Evolutionary conservation across 2,329 filamentous ascomycete species (phyloP).

Genomic region (Diaporthe aspalathi): DNA sequence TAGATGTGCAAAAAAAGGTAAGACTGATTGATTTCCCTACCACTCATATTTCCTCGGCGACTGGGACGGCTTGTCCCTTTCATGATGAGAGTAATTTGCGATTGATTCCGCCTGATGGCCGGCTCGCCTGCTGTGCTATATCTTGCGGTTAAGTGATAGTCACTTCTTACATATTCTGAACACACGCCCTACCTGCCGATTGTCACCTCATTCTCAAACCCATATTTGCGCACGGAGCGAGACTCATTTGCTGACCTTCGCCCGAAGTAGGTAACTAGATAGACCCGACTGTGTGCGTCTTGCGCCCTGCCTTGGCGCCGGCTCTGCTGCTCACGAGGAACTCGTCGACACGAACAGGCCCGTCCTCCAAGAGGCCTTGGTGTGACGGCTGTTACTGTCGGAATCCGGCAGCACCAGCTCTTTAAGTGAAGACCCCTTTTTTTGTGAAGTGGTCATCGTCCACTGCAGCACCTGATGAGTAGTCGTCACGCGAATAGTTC

Average conservation of each 20-base stretch:
- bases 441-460: neutral
- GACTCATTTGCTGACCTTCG: constrained; percentile 25
- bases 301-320: neutral
- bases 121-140: constrained; percentile 93
- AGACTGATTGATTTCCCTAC: neutral
- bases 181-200: constrained; percentile 39
- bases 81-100: constrained; percentile 99
- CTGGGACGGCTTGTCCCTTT: constrained; percentile 37
- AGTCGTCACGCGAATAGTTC: neutral
- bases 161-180: constrained; percentile 99
- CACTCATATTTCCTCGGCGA: neutral
- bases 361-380: neutral
- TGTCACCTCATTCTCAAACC: neutral
- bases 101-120: constrained; percentile 89
- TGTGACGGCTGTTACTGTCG: too few species aligned
- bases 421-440: too few species aligned
- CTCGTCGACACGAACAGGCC: too few species aligned
- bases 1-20: neutral
- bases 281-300: neutral
- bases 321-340: too few species aligned
- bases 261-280: constrained; percentile 17
- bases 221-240: neutral
- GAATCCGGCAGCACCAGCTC: neutral
- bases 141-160: constrained; percentile 85
- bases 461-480: neutral